phyloP scores from a whole-genome alignment of 1,284 basidiomycete species.

The Pseudozyma thailandica region DNA sequence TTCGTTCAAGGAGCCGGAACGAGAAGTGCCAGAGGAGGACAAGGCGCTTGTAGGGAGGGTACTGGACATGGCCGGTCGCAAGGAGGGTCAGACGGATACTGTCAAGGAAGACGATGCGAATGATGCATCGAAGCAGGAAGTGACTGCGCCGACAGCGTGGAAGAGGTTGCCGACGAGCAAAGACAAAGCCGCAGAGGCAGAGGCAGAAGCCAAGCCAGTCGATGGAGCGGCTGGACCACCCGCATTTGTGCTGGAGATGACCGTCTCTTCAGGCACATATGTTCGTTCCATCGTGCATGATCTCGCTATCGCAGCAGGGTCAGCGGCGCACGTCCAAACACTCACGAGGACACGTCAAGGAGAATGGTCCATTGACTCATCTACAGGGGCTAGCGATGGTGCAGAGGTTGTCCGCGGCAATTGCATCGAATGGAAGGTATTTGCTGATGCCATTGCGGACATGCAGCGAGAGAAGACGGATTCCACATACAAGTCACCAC shows the following conservation, averaged over 20 bases:
- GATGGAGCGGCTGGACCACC: slow-evolving; percentile 34
- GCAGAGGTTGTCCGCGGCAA: slow-evolving; percentile 43
- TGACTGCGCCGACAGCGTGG: slow-evolving; percentile 6
- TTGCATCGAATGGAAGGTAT: slow-evolving; percentile 62
- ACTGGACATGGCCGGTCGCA: slow-evolving; percentile 51
- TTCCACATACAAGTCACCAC: slow-evolving; percentile 9
- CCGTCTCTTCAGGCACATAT: slow-evolving; percentile 66
- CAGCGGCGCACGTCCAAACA: slow-evolving; percentile 64
- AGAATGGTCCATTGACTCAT: slow-evolving; percentile 52
- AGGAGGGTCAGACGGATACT: slow-evolving; percentile 42
- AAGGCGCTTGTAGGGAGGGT: slow-evolving; percentile 57
- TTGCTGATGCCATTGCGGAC: slow-evolving; percentile 58
- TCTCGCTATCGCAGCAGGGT: slow-evolving; percentile 52
- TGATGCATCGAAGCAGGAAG: slow-evolving; percentile 8
- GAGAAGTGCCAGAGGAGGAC: slow-evolving; percentile 58
- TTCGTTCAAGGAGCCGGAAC: slow-evolving; percentile 52
- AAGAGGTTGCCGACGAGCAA: slow-evolving; percentile 10
- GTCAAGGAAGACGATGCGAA: slow-evolving; percentile 20
- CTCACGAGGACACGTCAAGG: slow-evolving; percentile 64
- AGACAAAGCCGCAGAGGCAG: slow-evolving; percentile 9
- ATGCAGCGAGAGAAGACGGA: slow-evolving; percentile 45
- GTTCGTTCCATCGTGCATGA: slow-evolving; percentile 67
- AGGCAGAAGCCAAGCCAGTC: slow-evolving; percentile 3
- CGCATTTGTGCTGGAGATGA: slow-evolving; percentile 63
- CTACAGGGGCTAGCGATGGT: not conserved